These are phyloP conservation scores for Colletotrichum aenigma DNA, from an alignment of 2,329 filamentous ascomycete genomes.

Conservation along the genomic window DNA sequence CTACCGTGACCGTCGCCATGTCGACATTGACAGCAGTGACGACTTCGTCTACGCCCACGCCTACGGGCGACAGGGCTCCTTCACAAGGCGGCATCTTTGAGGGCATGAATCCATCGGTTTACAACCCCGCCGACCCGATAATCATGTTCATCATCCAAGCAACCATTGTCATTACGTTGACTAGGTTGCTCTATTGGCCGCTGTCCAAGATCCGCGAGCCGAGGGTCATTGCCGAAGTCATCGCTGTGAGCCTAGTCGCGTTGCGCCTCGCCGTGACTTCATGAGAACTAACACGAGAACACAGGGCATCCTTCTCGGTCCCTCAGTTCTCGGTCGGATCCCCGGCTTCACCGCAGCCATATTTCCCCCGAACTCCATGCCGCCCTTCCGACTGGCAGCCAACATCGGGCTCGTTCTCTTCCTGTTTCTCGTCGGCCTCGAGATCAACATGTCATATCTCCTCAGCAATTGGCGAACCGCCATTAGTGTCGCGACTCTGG, in stretches of 20 bases:
- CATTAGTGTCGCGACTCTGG: slow-evolving; percentile 75
- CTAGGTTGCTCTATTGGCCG: slow-evolving; percentile 69
- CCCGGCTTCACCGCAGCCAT: slow-evolving; percentile 78
- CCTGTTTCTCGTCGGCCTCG: slow-evolving; percentile 85
- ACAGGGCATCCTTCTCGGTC: slow-evolving; percentile 81
- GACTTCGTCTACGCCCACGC: slow-evolving; percentile 22
- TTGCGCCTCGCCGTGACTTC: background rate
- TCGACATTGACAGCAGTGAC: background rate
- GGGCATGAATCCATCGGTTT: slow-evolving; percentile 69
- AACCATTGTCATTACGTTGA: slow-evolving; percentile 48
- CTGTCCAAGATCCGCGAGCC: slow-evolving; percentile 79
- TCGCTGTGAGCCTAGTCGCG: slow-evolving; percentile 54
- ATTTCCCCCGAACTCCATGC: slow-evolving; percentile 77
- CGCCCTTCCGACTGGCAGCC: slow-evolving; percentile 76
- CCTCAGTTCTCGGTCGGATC: slow-evolving; percentile 86
- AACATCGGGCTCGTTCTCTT: slow-evolving; percentile 86
- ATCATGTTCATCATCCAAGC: slow-evolving; percentile 78
- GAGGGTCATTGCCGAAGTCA: slow-evolving; percentile 82
- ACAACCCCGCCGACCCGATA: slow-evolving; percentile 74
- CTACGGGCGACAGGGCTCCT: slow-evolving; percentile 30
- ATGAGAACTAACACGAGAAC: slow-evolving; percentile 45
- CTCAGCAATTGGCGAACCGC: slow-evolving; percentile 82
- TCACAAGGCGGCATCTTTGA: slow-evolving; percentile 70
- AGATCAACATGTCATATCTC: slow-evolving; percentile 82
- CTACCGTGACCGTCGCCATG: background rate